Evolutionary conservation across 257 asterid species (phyloP), one percentile per base, ranked within the genome.

Genomic region (Buddleja alternifolia): DNA sequence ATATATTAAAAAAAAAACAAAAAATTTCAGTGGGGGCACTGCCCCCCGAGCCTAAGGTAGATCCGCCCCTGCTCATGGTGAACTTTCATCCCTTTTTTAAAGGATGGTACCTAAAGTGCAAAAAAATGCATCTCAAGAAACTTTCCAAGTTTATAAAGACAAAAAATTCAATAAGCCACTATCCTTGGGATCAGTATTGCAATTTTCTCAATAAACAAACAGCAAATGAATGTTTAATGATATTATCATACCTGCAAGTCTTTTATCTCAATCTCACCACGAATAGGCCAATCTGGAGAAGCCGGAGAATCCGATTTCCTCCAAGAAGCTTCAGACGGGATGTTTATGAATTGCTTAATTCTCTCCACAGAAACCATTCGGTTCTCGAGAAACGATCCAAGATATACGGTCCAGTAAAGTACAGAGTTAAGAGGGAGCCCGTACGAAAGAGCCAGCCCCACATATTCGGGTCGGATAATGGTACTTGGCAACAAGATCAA

Each of bases 281-380:
- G 74, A 50, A 15, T 46, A 8, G 97, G 97, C 97, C 97, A 90
- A 37, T 75, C 63, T 0, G 73, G 70, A 16, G 97, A 50, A 37
- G 85, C 81, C n/a, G 44, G 70, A 23, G 52, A 53, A 10, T 81
- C 83, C 1, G 67, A 11, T 50, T 50, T 71, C 41, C 44, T 83
- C 96, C 92, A 84, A 14, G 78, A 59, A 32, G 97, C 93, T 71
- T 90, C 97, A 0, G 90, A 71, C 15, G 89, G 89, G 66, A 90
- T 86, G 57, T 66, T 71, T 37, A 75, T 77, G 66, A 86, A 90
- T 15, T 90, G 96, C 68, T 82, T 82, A 40, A 90, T 79, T 69
- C 97, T 83, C 81, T 90, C 97, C 1, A 88, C 96, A 0, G 97
- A 88, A 41, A 90, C 92, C 93, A 90, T 84, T 48, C 73, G 75